Conservation (phyloP, 2,329 filamentous ascomycete genomes). For the Penicillium sp. region DNA sequence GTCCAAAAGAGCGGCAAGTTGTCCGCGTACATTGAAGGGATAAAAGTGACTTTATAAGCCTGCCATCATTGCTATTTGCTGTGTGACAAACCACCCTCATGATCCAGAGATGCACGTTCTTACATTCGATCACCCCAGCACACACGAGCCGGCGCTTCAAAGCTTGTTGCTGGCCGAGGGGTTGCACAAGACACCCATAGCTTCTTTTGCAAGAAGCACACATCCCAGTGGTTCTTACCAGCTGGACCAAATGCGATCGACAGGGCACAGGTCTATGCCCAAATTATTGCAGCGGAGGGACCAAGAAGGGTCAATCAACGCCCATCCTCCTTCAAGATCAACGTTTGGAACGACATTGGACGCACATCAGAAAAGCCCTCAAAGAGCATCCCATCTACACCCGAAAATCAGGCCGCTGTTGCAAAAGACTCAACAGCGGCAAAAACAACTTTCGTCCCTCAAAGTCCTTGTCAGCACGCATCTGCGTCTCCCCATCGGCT, state of each 20-base stretch:
- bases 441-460: constrained; percentile 43
- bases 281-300: not conserved
- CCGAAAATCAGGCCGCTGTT: constrained; percentile 36
- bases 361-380: not conserved
- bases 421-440: constrained; percentile 49
- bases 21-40: too few relatives aligned
- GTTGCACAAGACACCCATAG: not conserved
- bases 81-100: too few relatives aligned
- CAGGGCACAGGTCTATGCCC: too few relatives aligned
- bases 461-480: constrained; percentile 28
- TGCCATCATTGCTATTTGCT: too few relatives aligned
- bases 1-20: too few relatives aligned
- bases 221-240: not conserved
- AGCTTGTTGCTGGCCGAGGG: not conserved
- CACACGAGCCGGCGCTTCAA: not conserved
- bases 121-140: not conserved
- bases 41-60: too few relatives aligned
- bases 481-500: constrained; percentile 33
- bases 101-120: too few relatives aligned
- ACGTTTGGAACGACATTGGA: not conserved
- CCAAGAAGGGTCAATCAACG: too few relatives aligned
- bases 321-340: not conserved
- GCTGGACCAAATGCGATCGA: not conserved
- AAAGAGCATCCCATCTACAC: constrained; percentile 3
- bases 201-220: not conserved